These are phyloP conservation scores for Sporothrix mexicana DNA, from an alignment of 2,329 filamentous ascomycete species.

Conservation along the genomic window DNA sequence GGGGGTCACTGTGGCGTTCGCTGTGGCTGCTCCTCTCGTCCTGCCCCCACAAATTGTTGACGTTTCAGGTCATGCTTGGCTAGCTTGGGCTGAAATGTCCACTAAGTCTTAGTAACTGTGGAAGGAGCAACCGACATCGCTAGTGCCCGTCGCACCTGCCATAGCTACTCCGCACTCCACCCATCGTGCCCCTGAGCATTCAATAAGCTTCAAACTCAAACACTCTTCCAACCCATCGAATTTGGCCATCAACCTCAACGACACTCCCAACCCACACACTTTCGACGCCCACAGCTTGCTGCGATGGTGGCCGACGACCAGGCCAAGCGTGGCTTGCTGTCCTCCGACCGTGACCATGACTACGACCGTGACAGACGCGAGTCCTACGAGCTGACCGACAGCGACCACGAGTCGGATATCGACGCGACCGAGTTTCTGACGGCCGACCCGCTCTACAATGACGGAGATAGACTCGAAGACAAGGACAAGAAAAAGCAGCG, in stretches of 20 bases:
- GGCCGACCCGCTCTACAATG: constrained; percentile 35
- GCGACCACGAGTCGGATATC: constrained; percentile 40
- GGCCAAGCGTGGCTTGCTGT: constrained; percentile 28
- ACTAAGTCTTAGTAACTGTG: too few species aligned
- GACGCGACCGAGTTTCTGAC: constrained; percentile 45
- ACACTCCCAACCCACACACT: not conserved
- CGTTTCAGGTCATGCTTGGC: not conserved
- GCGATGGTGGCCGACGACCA: constrained; percentile 5
- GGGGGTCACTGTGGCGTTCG: constrained; percentile 8
- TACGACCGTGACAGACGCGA: not conserved
- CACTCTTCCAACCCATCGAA: not conserved
- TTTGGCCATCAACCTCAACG: too few species aligned
- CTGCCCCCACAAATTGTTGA: not conserved
- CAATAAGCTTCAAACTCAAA: not conserved
- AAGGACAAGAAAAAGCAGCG: not conserved
- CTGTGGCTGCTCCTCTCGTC: not conserved
- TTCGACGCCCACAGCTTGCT: not conserved
- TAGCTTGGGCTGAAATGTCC: not conserved
- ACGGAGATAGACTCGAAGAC: constrained; percentile 15
- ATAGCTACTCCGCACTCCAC: not conserved
- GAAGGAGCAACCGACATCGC: constrained; percentile 14
- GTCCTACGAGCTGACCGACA: constrained; percentile 35
- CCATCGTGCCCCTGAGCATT: not conserved
- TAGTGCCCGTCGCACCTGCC: not conserved
- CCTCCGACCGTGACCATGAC: not conserved